Base-by-base conservation (phyloP, 2,329 filamentous ascomycete species). In the Aureobasidium pullulans region DNA sequence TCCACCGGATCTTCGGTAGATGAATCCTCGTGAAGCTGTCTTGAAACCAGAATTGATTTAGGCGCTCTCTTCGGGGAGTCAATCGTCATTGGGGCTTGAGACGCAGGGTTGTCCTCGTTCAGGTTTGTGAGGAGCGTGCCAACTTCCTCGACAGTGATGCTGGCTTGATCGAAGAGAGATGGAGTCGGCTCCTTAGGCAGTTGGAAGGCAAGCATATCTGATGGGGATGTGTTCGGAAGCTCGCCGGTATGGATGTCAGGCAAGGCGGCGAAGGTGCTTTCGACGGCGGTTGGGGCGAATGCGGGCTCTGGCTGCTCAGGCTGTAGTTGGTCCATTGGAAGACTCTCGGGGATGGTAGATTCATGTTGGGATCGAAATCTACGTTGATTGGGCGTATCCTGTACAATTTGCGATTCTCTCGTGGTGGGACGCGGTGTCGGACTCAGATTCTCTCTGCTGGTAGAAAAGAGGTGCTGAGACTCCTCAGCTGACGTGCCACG, bases 361-460 rank as follows among this genome's bases (percentile, higher is more conserved):
- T 49, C 47, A 9, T 29, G 28, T 11, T 59, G 56, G 6, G 42
- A 39, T 8, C 29, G 28, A 29, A 59, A 29, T 16, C 37, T 28
- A 11, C 36, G 44, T 16, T 46, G 56, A 13, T 37, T 49, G 11
- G 56, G 56, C 1, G 56, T 49, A 1, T 59, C 56, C 28, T 42
- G 34, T n/a, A 59, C 46, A 11, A 50, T 29, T 44, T 59, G 44
- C 15, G 56, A 59, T 6, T 49, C 47, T 28, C 28, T 43, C 5
- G 50, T 54, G 15, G 6, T 19, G 7, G 42, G 36, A 23, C 28
- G 37, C 7, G 56, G 39, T 15, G 46, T 59, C 13, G 36, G 37
- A 36, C 56, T 59, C 13, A 50, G 29, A 13, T 59, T 29, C 31
- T 59, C 57, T 15, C 57, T 47, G n/a, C 57, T 59, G 7, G 57